phyloP scores from a whole-genome alignment of 2,329 filamentous ascomycete species.

The Proliferodiscus dingleyae region DNA sequence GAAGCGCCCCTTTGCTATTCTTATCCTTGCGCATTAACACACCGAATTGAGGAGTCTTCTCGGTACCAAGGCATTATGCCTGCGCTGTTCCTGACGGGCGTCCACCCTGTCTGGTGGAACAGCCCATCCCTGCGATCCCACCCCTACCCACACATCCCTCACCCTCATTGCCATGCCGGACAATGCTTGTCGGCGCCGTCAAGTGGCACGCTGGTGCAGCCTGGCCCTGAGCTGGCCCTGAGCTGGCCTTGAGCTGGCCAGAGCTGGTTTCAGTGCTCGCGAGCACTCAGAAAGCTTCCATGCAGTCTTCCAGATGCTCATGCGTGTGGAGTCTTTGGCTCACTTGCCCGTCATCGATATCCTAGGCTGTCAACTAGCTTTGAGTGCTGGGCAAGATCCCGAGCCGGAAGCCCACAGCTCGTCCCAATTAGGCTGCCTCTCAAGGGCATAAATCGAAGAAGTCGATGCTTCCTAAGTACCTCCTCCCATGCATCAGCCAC shows the following conservation, averaged over 20 bases:
- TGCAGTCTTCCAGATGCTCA: constrained; percentile 22
- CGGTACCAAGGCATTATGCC: constrained; percentile 10
- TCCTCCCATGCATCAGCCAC: constrained; percentile 22
- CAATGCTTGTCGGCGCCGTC: constrained; percentile 9
- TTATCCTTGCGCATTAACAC: constrained; percentile 13
- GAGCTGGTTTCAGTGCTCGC: constrained; percentile 5
- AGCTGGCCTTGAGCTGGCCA: neutral
- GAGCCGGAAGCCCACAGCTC: constrained; percentile 22
- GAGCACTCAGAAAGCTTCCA: constrained; percentile 25
- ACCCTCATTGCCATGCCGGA: constrained; percentile 1
- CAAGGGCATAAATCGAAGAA: constrained; percentile 23
- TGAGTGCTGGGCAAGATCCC: constrained; percentile 5
- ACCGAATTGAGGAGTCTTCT: constrained; percentile 1
- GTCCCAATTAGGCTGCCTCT: constrained; percentile 18
- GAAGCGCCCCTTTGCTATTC: neutral
- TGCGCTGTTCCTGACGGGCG: constrained; percentile 5
- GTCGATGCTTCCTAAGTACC: constrained; percentile 17
- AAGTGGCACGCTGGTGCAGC: neutral
- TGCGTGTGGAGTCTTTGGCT: constrained; percentile 13
- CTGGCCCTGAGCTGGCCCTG: too few species aligned
- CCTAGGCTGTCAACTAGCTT: constrained; percentile 11
- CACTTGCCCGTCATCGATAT: neutral
- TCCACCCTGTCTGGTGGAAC: neutral
- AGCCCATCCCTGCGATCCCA: neutral
- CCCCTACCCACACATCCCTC: neutral